phyloP scores from a whole-genome alignment of 371 early-diverging fungal species.

The Mucor mucedo region DNA sequence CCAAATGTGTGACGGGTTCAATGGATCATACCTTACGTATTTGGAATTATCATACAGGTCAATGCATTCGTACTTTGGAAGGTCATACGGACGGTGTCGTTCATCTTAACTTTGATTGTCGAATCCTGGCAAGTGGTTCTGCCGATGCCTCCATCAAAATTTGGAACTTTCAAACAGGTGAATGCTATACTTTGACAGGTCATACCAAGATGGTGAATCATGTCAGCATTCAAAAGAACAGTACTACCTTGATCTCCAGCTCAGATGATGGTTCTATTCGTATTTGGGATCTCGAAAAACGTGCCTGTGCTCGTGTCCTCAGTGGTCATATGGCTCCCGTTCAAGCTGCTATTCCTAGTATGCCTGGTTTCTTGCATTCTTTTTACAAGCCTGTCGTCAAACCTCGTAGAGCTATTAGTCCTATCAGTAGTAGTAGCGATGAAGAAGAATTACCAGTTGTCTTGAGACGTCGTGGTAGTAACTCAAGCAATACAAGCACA shows the following conservation, averaged over 20 bases:
- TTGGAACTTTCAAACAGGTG: conserved; percentile 88
- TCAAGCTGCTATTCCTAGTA: conserved; percentile 62
- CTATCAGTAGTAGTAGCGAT: conserved; percentile 17
- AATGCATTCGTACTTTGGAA: conserved; percentile 82
- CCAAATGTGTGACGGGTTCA: conserved; percentile 86
- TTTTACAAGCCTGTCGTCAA: conserved; percentile 16
- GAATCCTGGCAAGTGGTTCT: conserved; percentile 84
- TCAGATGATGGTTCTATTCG: conserved; percentile 78
- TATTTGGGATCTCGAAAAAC: conserved; percentile 79
- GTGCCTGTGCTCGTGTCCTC: conserved; percentile 68
- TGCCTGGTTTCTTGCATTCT: conserved; percentile 46
- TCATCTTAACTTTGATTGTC: conserved; percentile 84
- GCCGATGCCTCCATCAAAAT: conserved; percentile 88
- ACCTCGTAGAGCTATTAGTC: neutral
- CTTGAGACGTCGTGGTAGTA: conserved; percentile 13
- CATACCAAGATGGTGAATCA: conserved; percentile 83
- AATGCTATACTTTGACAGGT: conserved; percentile 76
- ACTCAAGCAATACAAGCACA: conserved; percentile 7
- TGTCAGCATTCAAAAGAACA: conserved; percentile 70
- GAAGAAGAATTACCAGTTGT: conserved; percentile 14
- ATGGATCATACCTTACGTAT: conserved; percentile 94
- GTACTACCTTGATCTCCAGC: conserved; percentile 64
- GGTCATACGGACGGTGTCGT: conserved; percentile 88
- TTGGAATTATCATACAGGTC: conserved; percentile 95
- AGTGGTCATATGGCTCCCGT: conserved; percentile 82